Evolutionary conservation across 805 yeast species (phyloP).

Genomic region (Blastobotrys robertii): DNA sequence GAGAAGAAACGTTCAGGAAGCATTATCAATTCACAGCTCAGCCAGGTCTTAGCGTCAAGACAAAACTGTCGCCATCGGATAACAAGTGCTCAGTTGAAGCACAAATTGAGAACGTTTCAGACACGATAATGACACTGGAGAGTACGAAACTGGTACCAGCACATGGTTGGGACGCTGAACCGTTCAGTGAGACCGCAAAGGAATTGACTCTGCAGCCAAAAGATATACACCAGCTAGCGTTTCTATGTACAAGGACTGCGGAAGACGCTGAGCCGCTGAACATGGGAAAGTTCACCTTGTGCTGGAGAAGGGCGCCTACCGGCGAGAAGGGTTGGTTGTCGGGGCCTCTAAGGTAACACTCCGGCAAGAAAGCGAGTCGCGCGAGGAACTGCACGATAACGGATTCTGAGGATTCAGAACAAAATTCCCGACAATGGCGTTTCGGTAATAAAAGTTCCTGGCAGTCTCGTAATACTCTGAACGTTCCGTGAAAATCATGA

Average conservation of each 20-base stretch:
- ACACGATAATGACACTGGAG: constrained; percentile 21
- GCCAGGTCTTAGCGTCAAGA: constrained; percentile 25
- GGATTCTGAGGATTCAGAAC: no score
- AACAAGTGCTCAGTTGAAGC: constrained; percentile 21
- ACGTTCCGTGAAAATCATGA: no score
- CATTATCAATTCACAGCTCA: constrained; percentile 22
- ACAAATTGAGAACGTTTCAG: constrained; percentile 27
- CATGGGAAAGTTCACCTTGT: constrained; percentile 17
- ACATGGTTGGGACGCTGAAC: constrained; percentile 17
- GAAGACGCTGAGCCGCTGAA: constrained; percentile 9
- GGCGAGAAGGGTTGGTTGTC: constrained; percentile 28
- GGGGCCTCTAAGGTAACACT: constrained; percentile 7
- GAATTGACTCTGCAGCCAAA: constrained; percentile 19
- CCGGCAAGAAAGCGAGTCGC: no score
- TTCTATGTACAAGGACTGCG: constrained; percentile 12
- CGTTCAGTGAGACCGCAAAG: constrained; percentile 4
- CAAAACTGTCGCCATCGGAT: constrained; percentile 15
- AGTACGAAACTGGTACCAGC: constrained; percentile 19
- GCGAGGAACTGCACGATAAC: no score
- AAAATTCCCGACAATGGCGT: no score
- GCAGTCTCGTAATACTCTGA: no score
- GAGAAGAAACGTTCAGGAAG: constrained; percentile 15
- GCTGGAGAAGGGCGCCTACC: constrained; percentile 30
- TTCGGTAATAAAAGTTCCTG: no score
- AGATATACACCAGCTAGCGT: constrained; percentile 23